phyloP scores from a whole-genome alignment of 1,284 basidiomycete genomes.

The Pholiota adiposa region DNA sequence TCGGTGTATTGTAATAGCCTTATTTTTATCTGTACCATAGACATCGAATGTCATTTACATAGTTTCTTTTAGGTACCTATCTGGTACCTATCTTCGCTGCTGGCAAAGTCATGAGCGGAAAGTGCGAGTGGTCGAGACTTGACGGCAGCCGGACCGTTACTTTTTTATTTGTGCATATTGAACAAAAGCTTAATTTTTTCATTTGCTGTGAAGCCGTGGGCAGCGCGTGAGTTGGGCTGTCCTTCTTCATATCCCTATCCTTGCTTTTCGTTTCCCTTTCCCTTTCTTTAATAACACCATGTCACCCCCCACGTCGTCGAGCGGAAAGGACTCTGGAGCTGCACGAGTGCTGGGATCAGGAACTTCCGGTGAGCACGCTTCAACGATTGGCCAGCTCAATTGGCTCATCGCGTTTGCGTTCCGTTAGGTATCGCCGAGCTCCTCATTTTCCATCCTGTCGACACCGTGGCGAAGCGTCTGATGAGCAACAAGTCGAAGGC shows the following conservation, averaged over 20 bases:
- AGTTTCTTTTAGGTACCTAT: too few relatives aligned
- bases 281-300: slow-evolving; percentile 35
- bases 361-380: slow-evolving; percentile 69
- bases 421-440: slow-evolving; percentile 89
- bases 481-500: slow-evolving; percentile 96
- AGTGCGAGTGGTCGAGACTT: too few relatives aligned
- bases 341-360: slow-evolving; percentile 94
- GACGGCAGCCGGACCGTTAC: too few relatives aligned
- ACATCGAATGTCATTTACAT: too few relatives aligned
- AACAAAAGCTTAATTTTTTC: slow-evolving; percentile 1
- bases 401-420: slow-evolving; percentile 9
- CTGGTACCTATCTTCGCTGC: too few relatives aligned
- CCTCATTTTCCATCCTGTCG: slow-evolving; percentile 89
- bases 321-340: slow-evolving; percentile 85
- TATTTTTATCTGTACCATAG: too few relatives aligned
- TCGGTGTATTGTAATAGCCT: too few relatives aligned
- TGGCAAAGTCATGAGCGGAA: too few relatives aligned
- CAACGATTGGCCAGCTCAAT: background rate
- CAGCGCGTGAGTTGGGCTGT: background rate
- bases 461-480: slow-evolving; percentile 95
- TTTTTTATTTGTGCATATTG: slow-evolving; percentile 2
- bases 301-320: slow-evolving; percentile 65
- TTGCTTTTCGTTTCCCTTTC: slow-evolving; percentile 1
- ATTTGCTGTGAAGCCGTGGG: background rate
- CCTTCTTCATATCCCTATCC: background rate